Percentiles rank a stretch among this genome's conserved stretches.
phyloP scores from a whole-genome alignment of 495 filamentous ascomycete genomes.

The Chaetomium fimeti region DNA sequence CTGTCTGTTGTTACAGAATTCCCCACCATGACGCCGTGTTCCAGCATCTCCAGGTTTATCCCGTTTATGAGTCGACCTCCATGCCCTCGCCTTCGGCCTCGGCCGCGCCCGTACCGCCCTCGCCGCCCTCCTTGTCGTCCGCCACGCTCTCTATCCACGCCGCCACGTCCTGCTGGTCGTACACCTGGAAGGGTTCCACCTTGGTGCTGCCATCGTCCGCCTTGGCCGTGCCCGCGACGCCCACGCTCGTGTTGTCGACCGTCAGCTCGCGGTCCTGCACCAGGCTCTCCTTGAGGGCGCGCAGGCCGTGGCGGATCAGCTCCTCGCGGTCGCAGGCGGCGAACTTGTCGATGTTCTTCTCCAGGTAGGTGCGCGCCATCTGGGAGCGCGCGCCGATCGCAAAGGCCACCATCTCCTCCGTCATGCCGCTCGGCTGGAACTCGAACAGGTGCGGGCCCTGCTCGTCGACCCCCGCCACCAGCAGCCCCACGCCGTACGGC shows the following conservation, averaged over 20 bases:
- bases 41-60: neutral
- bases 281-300: conserved; percentile 90
- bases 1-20: conserved; percentile 1
- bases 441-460: conserved; percentile 94
- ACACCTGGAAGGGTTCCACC: conserved; percentile 83
- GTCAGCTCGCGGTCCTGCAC: conserved; percentile 97
- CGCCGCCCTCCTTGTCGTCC: conserved; percentile 56
- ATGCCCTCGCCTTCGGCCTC: conserved; percentile 57
- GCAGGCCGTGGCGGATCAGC: conserved; percentile 83
- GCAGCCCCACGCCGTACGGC: conserved; percentile 91
- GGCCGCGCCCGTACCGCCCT: conserved; percentile 39
- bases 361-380: conserved; percentile 95
- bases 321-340: conserved; percentile 70
- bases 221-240: conserved; percentile 65
- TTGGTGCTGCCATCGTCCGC: conserved; percentile 49
- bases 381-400: conserved; percentile 94
- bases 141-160: conserved; percentile 69
- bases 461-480: conserved; percentile 92
- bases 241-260: conserved; percentile 90
- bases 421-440: conserved; percentile 95
- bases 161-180: conserved; percentile 82
- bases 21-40: neutral
- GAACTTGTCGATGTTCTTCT: conserved; percentile 85
- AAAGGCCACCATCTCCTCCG: conserved; percentile 92
- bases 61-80: conserved; percentile 67